A percentile compares a stretch with the other conserved stretches of the same genome.
phyloP scores from a whole-genome alignment of 768 basidiomycete species.

The Sporobolomyces phaffii region DNA sequence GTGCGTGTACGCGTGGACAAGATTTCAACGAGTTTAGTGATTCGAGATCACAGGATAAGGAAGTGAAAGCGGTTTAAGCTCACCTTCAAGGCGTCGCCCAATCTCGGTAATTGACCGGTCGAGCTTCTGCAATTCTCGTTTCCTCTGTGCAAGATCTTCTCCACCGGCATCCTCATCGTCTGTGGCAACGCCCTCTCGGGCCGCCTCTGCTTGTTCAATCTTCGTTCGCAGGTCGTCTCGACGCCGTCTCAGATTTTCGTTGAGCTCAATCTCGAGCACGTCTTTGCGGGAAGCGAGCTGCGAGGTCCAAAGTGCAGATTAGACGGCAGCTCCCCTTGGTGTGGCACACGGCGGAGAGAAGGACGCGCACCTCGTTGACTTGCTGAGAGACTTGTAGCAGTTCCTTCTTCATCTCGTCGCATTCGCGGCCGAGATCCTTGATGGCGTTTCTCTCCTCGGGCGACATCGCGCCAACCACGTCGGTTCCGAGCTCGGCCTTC shows the following conservation, averaged over 20 bases:
- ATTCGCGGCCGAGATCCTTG: slow-evolving; percentile 63
- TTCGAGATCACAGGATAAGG: too few species aligned
- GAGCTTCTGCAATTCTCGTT: slow-evolving; percentile 64
- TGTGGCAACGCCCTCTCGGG: slow-evolving; percentile 15
- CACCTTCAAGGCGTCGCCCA: slow-evolving; percentile 61
- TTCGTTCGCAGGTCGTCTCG: slow-evolving; percentile 70
- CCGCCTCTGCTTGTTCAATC: slow-evolving; percentile 62
- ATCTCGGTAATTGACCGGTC: slow-evolving; percentile 62
- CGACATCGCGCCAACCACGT: slow-evolving; percentile 68
- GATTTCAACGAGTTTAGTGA: too few species aligned
- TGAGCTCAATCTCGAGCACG: slow-evolving; percentile 82
- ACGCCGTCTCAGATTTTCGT: slow-evolving; percentile 74
- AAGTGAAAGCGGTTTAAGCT: slow-evolving; percentile 44
- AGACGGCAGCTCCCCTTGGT: too few species aligned
- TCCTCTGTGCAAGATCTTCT: slow-evolving; percentile 63
- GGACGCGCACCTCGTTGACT: slow-evolving; percentile 62
- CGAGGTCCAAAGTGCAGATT: too few species aligned
- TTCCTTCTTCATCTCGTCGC: slow-evolving; percentile 66
- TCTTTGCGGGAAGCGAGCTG: slow-evolving; percentile 72
- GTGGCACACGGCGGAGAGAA: too few species aligned
- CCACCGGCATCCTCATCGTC: slow-evolving; percentile 52
- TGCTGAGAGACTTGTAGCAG: slow-evolving; percentile 63
- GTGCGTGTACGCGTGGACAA: slow-evolving; percentile 34
- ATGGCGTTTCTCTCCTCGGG: slow-evolving; percentile 65
- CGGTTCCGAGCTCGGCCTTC: slow-evolving; percentile 63